A percentile compares a stretch with the other conserved stretches of the same genome.
Evolutionary conservation across 257 asterid genomes (phyloP).

Genomic region (Ilex asprella): DNA sequence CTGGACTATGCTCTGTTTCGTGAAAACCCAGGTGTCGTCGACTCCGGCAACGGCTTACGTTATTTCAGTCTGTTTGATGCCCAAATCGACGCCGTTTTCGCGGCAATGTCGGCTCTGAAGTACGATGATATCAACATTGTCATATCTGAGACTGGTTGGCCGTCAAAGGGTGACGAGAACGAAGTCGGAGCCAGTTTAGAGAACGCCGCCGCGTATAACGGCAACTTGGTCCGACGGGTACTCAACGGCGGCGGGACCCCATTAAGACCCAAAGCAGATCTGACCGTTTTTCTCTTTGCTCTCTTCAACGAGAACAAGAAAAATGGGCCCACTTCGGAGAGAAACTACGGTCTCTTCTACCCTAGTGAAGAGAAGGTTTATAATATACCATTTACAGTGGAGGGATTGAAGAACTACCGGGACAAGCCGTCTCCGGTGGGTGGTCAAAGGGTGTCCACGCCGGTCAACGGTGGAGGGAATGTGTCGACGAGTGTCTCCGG

Average conservation of each 20-base stretch:
- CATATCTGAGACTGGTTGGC: constrained; percentile 92
- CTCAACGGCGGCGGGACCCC: constrained; percentile 88
- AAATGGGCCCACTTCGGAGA: constrained; percentile 76
- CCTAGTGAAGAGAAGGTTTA: constrained; percentile 68
- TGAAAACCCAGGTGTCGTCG: constrained; percentile 66
- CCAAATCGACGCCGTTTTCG: constrained; percentile 81
- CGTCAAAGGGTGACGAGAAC: constrained; percentile 75
- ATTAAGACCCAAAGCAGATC: constrained; percentile 47
- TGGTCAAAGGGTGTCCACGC: constrained; percentile 39
- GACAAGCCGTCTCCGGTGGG: constrained; percentile 28
- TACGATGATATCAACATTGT: constrained; percentile 52
- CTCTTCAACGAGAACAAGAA: constrained; percentile 89
- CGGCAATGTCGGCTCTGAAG: constrained; percentile 63
- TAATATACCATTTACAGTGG: constrained; percentile 55
- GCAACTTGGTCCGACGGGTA: constrained; percentile 55
- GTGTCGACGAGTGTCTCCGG: constrained; percentile 25
- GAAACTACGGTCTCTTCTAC: constrained; percentile 87
- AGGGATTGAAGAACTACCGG: constrained; percentile 36
- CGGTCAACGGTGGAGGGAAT: constrained; percentile 12
- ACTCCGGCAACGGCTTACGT: constrained; percentile 58
- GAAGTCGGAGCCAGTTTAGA: constrained; percentile 67
- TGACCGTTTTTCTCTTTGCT: constrained; percentile 69
- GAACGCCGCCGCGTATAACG: constrained; percentile 89
- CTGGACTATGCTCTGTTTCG: constrained; percentile 80
- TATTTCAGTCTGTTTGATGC: constrained; percentile 83